These are phyloP conservation scores for Candolleomyces efflorescens DNA, from an alignment of 768 basidiomycete genomes.

Conservation along the genomic window DNA sequence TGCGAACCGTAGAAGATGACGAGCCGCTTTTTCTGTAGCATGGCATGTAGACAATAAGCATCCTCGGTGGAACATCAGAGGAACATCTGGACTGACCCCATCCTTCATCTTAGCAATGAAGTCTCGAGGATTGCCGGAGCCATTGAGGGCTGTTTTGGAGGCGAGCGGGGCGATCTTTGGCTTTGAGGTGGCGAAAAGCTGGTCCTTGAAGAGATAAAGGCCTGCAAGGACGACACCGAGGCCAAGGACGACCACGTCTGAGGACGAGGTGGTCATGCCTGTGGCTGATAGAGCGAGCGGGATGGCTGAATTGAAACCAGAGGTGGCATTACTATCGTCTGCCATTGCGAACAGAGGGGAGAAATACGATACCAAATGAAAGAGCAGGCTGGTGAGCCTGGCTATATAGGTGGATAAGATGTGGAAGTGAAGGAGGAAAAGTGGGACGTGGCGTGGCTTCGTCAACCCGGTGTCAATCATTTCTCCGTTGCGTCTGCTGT, in stretches of 20 bases:
- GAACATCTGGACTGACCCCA: conserved; percentile 56
- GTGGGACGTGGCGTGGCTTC: conserved; percentile 6
- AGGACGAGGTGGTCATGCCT: conserved; percentile 60
- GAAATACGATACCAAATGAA: conserved; percentile 22
- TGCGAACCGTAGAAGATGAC: conserved; percentile 99
- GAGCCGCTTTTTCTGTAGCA: conserved; percentile 83
- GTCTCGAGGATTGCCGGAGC: conserved; percentile 85
- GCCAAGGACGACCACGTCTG: conserved; percentile 69
- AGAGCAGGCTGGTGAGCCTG: conserved; percentile 18
- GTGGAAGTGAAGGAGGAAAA: conserved; percentile 15
- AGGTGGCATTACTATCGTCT: conserved; percentile 30
- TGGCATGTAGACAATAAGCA: background rate
- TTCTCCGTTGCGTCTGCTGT: conserved; percentile 8
- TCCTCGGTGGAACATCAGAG: background rate
- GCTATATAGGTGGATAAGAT: conserved; percentile 18
- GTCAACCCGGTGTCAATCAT: conserved; percentile 9
- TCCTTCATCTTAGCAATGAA: conserved; percentile 94
- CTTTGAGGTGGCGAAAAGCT: conserved; percentile 65
- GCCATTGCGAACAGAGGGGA: conserved; percentile 23
- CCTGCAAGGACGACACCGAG: conserved; percentile 75
- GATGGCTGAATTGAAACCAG: conserved; percentile 32
- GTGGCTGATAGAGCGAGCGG: conserved; percentile 26
- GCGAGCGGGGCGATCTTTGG: conserved; percentile 48
- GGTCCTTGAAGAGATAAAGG: conserved; percentile 80
- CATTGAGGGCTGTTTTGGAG: conserved; percentile 50